Percentiles rank a stretch among this genome's conserved stretches.
Conservation (phyloP, 495 filamentous ascomycete genomes). For the Penicillium maclennaniae region DNA sequence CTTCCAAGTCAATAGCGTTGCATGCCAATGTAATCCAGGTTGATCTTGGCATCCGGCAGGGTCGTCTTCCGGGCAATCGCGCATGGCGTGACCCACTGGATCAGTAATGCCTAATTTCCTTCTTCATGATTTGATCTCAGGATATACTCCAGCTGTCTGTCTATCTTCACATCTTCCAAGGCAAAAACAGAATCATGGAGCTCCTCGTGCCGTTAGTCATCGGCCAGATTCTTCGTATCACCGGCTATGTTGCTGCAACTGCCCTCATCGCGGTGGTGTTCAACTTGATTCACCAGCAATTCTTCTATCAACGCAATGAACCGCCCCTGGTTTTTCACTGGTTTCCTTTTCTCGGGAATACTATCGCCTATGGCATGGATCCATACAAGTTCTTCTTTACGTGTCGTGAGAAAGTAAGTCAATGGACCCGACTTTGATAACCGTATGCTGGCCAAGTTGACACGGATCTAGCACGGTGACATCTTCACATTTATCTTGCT, state of each 20-base stretch:
- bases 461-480: conserved; percentile 62
- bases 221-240: conserved; percentile 21
- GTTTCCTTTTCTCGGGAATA: conserved; percentile 76
- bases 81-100: conserved; percentile 13
- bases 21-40: not conserved
- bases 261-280: conserved; percentile 50
- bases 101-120: conserved; percentile 20
- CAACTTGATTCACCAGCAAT: conserved; percentile 65
- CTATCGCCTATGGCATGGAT: conserved; percentile 78
- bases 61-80: conserved; percentile 13
- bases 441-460: conserved; percentile 1
- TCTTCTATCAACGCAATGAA: conserved; percentile 68
- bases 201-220: conserved; percentile 15
- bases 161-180: not conserved
- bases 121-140: conserved; percentile 21
- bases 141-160: not conserved
- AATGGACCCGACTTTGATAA: not conserved
- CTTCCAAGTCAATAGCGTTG: not conserved
- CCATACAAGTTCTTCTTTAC: conserved; percentile 74
- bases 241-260: conserved; percentile 23
- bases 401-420: conserved; percentile 64
- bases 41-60: conserved; percentile 6
- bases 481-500: conserved; percentile 77
- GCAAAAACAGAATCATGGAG: conserved; percentile 23
- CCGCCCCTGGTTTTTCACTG: conserved; percentile 82